A percentile compares a stretch with the other conserved stretches of the same genome.
Evolutionary conservation across 306 rosid genomes (phyloP).

Genomic region (Oxytropis ochrocephala): DNA sequence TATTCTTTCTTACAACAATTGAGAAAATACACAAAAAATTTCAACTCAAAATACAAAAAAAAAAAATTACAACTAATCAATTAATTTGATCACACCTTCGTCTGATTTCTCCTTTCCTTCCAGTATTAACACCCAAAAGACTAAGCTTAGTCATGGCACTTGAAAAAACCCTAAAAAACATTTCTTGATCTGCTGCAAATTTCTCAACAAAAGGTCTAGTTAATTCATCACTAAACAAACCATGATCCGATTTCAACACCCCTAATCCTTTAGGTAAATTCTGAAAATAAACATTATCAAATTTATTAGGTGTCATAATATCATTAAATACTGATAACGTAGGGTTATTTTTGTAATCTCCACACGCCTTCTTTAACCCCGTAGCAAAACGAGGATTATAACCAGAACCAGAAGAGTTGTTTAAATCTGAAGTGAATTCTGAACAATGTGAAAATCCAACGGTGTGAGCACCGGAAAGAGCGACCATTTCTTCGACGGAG

Average conservation of each 20-base stretch:
- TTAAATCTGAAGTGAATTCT: conserved; percentile 41
- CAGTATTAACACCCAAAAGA: conserved; percentile 46
- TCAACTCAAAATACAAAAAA: not conserved
- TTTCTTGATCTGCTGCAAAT: conserved; percentile 45
- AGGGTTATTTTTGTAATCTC: conserved; percentile 46
- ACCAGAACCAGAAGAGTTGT: conserved; percentile 6
- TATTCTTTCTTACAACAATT: not conserved
- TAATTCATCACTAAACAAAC: conserved; percentile 37
- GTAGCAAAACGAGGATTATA: conserved; percentile 60
- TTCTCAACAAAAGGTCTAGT: conserved; percentile 54
- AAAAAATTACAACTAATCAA: conserved; percentile 1
- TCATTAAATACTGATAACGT: conserved; percentile 78
- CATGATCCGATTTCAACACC: conserved; percentile 69
- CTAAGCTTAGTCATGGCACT: conserved; percentile 76
- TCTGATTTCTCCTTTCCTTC: conserved; percentile 73
- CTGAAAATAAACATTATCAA: conserved; percentile 75
- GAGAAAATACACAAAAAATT: not conserved
- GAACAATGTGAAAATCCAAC: conserved; percentile 75
- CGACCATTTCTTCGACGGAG: conserved; percentile 67
- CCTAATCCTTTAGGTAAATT: conserved; percentile 68
- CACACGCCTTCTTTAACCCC: conserved; percentile 53
- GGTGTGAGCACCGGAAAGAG: conserved; percentile 79
- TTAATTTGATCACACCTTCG: conserved; percentile 78
- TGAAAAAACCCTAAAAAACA: conserved; percentile 56
- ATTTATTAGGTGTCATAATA: conserved; percentile 78